phyloP scores from a whole-genome alignment of 2,329 filamentous ascomycete genomes.

The Colletotrichum gigasporum region DNA sequence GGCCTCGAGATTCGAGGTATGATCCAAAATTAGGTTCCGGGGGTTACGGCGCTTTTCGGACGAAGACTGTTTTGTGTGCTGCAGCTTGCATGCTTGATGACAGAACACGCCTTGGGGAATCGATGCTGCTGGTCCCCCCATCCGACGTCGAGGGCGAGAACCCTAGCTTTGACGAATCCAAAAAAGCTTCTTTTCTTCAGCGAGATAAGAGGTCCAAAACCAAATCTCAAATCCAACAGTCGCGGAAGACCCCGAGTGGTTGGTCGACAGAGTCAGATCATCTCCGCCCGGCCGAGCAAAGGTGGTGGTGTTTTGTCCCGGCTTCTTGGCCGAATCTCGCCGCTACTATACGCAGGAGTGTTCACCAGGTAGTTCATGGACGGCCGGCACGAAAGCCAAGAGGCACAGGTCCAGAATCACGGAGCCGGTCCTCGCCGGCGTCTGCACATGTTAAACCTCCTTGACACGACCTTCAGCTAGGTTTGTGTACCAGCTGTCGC shows the following conservation, averaged over 20 bases:
- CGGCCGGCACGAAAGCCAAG: background rate
- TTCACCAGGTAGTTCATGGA: too few relatives aligned
- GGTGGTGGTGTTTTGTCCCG: background rate
- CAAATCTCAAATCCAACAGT: background rate
- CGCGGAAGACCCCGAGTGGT: slow-evolving; percentile 7
- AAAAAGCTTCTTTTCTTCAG: background rate
- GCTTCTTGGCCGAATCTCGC: background rate
- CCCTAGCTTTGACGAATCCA: slow-evolving; percentile 12
- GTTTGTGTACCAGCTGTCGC: too few relatives aligned
- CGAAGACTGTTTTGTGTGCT: slow-evolving; percentile 27
- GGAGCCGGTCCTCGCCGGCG: background rate
- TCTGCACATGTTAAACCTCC: background rate
- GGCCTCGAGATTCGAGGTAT: background rate
- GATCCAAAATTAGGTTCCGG: slow-evolving; percentile 16
- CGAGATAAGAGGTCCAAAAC: background rate
- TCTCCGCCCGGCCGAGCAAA: background rate
- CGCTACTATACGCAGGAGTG: too few relatives aligned
- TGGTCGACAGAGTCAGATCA: background rate
- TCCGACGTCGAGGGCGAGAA: background rate
- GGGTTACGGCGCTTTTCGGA: slow-evolving; percentile 23
- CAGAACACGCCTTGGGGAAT: background rate
- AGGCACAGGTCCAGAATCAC: background rate
- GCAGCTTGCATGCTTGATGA: slow-evolving; percentile 28
- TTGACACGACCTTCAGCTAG: too few relatives aligned
- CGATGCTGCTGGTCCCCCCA: background rate